Evolutionary conservation across 768 basidiomycete genomes (phyloP), one percentile per base, ranked within the genome.

Genomic region (Hemileccinum impolitum): DNA sequence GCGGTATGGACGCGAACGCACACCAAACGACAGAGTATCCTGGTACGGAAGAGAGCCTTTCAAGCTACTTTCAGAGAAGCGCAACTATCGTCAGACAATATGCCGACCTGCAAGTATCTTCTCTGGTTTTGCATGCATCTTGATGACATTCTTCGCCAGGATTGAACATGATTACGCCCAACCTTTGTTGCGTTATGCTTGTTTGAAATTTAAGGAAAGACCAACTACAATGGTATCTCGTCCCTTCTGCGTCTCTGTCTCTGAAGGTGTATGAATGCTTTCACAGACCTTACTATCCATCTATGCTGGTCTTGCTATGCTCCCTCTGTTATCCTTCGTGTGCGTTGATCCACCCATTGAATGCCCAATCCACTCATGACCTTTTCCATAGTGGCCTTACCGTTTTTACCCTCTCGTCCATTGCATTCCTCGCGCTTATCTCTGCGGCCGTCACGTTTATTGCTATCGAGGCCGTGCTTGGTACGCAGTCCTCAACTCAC

Each of bases 141-240:
- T 28, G 28, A 19, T 45, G 18, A 37, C 26, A 36, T 39, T 52
- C 36, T 4, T 47, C 17, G 3, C 18, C 39, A 78, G 76, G 39
- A 72, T 78, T 39, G 76, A 78, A 55, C 62, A 66, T 23, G 57
- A 68, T 18, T 76, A 75, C 54, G 76, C 69, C 6, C 73, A 72
- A 17, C 76, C 76, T 26, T 62, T 71, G 35, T 46, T 75, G 26
- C 60, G 45, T 21, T 39, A 51, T 38, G 32, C 41, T 18, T 55
- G 57, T 30, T n/a, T 45, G 21, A 55, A 53, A 28, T 63, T 67
- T 31, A 54, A 31, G 47, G 53, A 57, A 46, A 62, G 47, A 1
- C 67, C 66, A 8, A 40, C 68, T 2, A 46, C 43, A 18, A 59
- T 67, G 65, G 66, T 67, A 46, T 40, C 21, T 38, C 18, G 40